These are phyloP conservation scores for Corallochytrium limacisporum DNA, from an alignment of 78 protist species.

Conservation along the genomic window DNA sequence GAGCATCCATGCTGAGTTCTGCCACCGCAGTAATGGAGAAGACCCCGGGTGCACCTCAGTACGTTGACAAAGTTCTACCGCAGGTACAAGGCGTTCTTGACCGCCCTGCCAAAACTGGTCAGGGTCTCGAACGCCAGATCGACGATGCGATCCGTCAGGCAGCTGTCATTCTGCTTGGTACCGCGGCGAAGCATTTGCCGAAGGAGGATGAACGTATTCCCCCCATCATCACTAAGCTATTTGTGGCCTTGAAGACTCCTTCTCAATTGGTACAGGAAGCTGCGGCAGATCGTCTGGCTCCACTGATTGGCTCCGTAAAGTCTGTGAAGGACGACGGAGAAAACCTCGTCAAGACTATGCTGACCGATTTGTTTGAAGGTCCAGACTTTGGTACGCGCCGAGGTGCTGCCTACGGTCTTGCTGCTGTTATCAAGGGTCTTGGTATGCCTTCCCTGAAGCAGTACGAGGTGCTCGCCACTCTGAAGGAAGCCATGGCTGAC, in stretches of 20 bases:
- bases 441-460: conserved; percentile 63
- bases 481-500: conserved; percentile 15
- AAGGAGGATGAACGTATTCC: background rate
- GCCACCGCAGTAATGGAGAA: background rate
- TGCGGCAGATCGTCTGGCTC: conserved; percentile 26
- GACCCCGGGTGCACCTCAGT: no score
- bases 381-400: conserved; percentile 21
- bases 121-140: background rate
- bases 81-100: background rate
- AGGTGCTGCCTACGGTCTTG: conserved; percentile 82
- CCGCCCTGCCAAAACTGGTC: background rate
- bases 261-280: conserved; percentile 51
- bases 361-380: background rate
- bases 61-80: no score
- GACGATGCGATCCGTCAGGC: conserved; percentile 14
- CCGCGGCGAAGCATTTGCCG: background rate
- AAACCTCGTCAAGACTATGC: background rate
- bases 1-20: background rate
- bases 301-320: conserved; percentile 15
- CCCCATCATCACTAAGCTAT: background rate
- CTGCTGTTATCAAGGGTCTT: conserved; percentile 67
- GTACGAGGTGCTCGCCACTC: conserved; percentile 28
- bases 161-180: conserved; percentile 1
- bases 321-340: background rate
- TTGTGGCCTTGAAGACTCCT: conserved; percentile 31